These are phyloP conservation scores for Carex arenaria DNA, from an alignment of 202 grass and related monocot species.

Conservation along the genomic window DNA sequence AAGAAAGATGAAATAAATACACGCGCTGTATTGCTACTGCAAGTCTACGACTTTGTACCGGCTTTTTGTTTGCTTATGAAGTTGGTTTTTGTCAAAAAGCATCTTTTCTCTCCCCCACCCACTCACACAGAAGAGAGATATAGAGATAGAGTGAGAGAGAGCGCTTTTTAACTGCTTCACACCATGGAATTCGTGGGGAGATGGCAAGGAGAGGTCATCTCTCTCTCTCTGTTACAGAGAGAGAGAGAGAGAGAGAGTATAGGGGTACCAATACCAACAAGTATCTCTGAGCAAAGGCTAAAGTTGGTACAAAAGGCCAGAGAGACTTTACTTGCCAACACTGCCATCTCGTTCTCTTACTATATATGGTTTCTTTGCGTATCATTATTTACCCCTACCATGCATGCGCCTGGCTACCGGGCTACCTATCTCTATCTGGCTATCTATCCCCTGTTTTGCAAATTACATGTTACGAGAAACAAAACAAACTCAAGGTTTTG, in stretches of 20 bases:
- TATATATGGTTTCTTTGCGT: background rate
- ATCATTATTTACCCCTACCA: too few relatives aligned
- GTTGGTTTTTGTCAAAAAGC: constrained; percentile 25
- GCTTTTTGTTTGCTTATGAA: constrained; percentile 14
- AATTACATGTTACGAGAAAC: too few relatives aligned
- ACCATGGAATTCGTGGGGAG: constrained; percentile 22
- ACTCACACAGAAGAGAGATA: background rate
- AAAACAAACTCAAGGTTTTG: too few relatives aligned
- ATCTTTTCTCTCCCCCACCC: background rate
- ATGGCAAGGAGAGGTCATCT: background rate
- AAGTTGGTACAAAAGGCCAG: background rate
- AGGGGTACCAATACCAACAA: constrained; percentile 1
- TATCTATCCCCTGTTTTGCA: too few relatives aligned
- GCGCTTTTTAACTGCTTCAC: constrained; percentile 17
- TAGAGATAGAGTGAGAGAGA: background rate
- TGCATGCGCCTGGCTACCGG: too few relatives aligned
- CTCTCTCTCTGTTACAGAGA: background rate
- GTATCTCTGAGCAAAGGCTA: background rate
- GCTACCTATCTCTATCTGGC: too few relatives aligned
- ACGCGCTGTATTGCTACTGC: background rate
- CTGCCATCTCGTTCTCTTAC: constrained; percentile 7
- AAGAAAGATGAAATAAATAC: background rate
- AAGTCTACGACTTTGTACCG: constrained; percentile 6
- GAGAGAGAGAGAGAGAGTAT: background rate
- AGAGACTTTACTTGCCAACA: constrained; percentile 14